phyloP scores from a whole-genome alignment of 2,329 filamentous ascomycete genomes.

The Meredithiella fracta region DNA sequence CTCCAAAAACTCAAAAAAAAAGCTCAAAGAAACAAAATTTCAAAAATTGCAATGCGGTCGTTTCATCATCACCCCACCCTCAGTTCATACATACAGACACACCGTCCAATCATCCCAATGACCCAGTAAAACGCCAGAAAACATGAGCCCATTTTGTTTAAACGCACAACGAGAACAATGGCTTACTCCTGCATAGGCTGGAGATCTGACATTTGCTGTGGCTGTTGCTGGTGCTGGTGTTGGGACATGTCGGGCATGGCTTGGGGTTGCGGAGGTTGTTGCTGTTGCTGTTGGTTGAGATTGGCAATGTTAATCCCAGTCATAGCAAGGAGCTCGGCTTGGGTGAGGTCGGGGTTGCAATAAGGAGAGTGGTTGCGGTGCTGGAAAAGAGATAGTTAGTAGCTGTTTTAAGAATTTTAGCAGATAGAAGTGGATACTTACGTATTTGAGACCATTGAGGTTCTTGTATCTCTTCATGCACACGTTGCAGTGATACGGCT shows the following conservation, averaged over 20 bases:
- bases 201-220: slow-evolving; percentile 11
- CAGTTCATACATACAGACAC: too few relatives aligned
- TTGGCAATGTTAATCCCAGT: slow-evolving; percentile 12
- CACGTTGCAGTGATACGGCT: slow-evolving; percentile 91
- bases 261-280: background rate
- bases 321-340: slow-evolving; percentile 14
- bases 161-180: background rate
- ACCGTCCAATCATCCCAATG: background rate
- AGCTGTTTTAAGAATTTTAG: too few relatives aligned
- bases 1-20: too few relatives aligned
- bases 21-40: too few relatives aligned
- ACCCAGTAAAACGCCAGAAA: background rate
- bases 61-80: too few relatives aligned
- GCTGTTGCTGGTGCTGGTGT: slow-evolving; percentile 12
- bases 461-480: slow-evolving; percentile 99
- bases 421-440: too few relatives aligned
- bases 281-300: slow-evolving; percentile 10
- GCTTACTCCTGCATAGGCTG: slow-evolving; percentile 13
- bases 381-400: slow-evolving; percentile 10
- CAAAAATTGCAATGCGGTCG: too few relatives aligned
- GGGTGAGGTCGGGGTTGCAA: slow-evolving; percentile 16
- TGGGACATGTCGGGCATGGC: background rate
- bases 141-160: background rate
- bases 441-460: slow-evolving; percentile 92
- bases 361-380: slow-evolving; percentile 16